These are phyloP conservation scores for Rhizopogon salebrosus DNA, from an alignment of 768 basidiomycete genomes.

Conservation along the genomic window DNA sequence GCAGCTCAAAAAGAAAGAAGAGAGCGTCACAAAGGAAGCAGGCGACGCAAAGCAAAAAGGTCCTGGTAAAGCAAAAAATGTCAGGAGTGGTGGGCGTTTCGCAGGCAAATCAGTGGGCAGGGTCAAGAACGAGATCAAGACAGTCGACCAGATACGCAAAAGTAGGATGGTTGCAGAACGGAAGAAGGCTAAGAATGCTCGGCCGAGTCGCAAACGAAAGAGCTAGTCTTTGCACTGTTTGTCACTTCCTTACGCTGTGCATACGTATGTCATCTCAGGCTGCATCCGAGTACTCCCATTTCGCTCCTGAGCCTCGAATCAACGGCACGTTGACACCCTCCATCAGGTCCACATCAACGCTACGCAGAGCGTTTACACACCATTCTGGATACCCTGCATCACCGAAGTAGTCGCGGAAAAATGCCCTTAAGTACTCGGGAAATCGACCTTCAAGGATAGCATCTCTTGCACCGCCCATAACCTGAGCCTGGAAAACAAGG, in stretches of 20 bases:
- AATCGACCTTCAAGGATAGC: conserved; percentile 77
- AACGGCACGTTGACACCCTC: conserved; percentile 47
- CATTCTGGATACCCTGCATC: conserved; percentile 79
- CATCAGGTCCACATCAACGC: conserved; percentile 80
- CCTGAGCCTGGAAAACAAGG: conserved; percentile 77
- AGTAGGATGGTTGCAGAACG: conserved; percentile 59
- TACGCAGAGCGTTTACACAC: conserved; percentile 80
- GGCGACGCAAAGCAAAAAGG: conserved; percentile 19
- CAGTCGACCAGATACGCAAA: conserved; percentile 82
- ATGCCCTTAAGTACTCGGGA: conserved; percentile 68
- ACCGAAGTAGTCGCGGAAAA: conserved; percentile 77
- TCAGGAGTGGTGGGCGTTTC: conserved; percentile 35
- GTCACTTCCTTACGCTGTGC: conserved; percentile 2
- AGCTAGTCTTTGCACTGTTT: conserved; percentile 10
- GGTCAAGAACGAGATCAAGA: conserved; percentile 82
- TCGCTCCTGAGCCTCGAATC: conserved; percentile 58
- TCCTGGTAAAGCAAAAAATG: conserved; percentile 31
- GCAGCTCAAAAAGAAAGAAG: conserved; percentile 53
- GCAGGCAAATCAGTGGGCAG: conserved; percentile 56
- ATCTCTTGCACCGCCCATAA: conserved; percentile 82
- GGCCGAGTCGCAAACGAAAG: conserved; percentile 43
- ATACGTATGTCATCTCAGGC: conserved; percentile 11
- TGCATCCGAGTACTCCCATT: conserved; percentile 73
- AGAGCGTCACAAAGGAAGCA: conserved; percentile 21
- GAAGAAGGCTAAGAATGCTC: conserved; percentile 75